A percentile compares a stretch with the other conserved stretches of the same genome.
phyloP scores from a whole-genome alignment of 2,329 filamentous ascomycete species.

The Fusarium sulawesiense region DNA sequence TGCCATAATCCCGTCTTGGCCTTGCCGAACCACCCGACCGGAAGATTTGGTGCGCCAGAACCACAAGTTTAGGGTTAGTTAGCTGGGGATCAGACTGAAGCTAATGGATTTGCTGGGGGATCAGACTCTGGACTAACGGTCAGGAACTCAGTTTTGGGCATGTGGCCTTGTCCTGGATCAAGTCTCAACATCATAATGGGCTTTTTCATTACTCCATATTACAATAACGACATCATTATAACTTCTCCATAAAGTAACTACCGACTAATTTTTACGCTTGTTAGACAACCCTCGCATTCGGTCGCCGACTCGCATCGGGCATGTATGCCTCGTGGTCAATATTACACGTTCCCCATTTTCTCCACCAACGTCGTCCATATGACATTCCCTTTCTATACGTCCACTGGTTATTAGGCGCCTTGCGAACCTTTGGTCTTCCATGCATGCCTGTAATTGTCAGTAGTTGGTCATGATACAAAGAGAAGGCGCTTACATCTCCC shows the following conservation, averaged over 20 bases:
- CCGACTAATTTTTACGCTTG: background rate
- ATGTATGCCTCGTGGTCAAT: slow-evolving; percentile 6
- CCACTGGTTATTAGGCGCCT: slow-evolving; percentile 15
- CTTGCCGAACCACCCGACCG: background rate
- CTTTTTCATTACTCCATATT: background rate
- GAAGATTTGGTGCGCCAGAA: background rate
- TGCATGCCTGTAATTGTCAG: slow-evolving; percentile 3
- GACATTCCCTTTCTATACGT: background rate
- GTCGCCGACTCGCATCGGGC: background rate
- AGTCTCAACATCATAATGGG: background rate
- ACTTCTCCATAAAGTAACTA: background rate
- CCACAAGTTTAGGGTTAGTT: background rate
- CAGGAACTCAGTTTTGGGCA: too few relatives aligned
- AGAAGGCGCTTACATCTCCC: slow-evolving; percentile 18
- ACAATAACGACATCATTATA: background rate
- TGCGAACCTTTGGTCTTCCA: background rate
- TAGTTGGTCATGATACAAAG: too few relatives aligned
- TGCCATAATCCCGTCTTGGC: slow-evolving; percentile 4
- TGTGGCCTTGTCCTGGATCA: too few relatives aligned
- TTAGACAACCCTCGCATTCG: slow-evolving; percentile 10
- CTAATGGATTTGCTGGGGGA: background rate
- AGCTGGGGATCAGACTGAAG: background rate
- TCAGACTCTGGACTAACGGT: background rate
- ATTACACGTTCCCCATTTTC: slow-evolving; percentile 8
- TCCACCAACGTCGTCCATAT: slow-evolving; percentile 16